A percentile compares a stretch with the other conserved stretches of the same genome.
These are phyloP conservation scores for Westerdykella ornata DNA, from an alignment of 2,329 filamentous ascomycete species.

Conservation along the genomic window DNA sequence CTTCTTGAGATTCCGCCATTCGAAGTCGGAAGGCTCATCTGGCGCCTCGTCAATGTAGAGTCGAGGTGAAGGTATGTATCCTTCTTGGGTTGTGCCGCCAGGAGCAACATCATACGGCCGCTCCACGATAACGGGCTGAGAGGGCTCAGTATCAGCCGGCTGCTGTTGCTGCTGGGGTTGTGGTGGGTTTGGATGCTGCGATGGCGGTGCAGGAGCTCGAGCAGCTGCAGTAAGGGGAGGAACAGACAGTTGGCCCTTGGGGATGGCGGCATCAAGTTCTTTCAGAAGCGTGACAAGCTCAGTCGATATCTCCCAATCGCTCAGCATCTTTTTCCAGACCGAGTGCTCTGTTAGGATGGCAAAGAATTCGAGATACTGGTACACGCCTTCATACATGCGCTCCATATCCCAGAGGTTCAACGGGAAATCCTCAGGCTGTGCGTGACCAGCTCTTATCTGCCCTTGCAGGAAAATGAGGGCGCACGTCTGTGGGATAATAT, in stretches of 20 bases:
- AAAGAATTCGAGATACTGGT: slow-evolving; percentile 91
- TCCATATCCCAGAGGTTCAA: slow-evolving; percentile 98
- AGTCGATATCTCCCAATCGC: slow-evolving; percentile 86
- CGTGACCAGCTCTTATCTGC: slow-evolving; percentile 70
- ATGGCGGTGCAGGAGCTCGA: slow-evolving; percentile 28
- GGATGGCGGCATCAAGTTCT: slow-evolving; percentile 79
- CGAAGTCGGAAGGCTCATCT: slow-evolving; percentile 59
- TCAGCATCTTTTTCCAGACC: slow-evolving; percentile 74
- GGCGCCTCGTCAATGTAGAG: slow-evolving; percentile 43
- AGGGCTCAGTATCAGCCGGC: slow-evolving; percentile 6
- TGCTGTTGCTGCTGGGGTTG: slow-evolving; percentile 2
- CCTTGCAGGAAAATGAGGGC: slow-evolving; percentile 92
- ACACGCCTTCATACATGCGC: slow-evolving; percentile 86
- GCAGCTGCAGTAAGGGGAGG: slow-evolving; percentile 47
- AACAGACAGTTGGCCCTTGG: slow-evolving; percentile 55
- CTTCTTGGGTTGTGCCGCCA: slow-evolving; percentile 40
- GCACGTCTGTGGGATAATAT: slow-evolving; percentile 88
- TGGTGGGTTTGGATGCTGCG: slow-evolving; percentile 12
- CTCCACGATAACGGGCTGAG: slow-evolving; percentile 50
- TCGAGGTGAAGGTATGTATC: slow-evolving; percentile 40
- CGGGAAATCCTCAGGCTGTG: slow-evolving; percentile 79
- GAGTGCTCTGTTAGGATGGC: slow-evolving; percentile 80
- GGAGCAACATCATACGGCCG: slow-evolving; percentile 54
- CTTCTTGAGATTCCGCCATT: slow-evolving; percentile 82
- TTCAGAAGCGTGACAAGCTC: slow-evolving; percentile 82